Percentiles rank a stretch among this genome's conserved stretches.
These are phyloP conservation scores for Lithohypha guttulata DNA, from an alignment of 2,329 filamentous ascomycete genomes.

Conservation along the genomic window DNA sequence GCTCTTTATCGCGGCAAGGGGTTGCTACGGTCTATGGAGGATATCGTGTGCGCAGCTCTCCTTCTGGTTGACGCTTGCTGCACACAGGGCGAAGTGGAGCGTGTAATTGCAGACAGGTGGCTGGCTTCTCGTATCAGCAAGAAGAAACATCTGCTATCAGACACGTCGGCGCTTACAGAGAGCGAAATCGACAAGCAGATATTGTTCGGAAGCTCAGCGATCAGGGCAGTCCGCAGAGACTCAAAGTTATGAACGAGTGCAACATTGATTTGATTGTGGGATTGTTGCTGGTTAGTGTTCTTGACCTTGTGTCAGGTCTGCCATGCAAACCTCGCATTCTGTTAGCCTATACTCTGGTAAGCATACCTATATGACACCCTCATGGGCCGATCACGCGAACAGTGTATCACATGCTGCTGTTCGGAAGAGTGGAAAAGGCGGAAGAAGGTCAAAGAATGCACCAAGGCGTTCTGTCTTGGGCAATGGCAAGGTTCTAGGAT, in stretches of 20 bases:
- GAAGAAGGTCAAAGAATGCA: too few relatives aligned
- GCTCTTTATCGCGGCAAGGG: slow-evolving; percentile 7
- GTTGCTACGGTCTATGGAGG: slow-evolving; percentile 8
- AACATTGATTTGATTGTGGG: too few relatives aligned
- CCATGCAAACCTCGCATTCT: too few relatives aligned
- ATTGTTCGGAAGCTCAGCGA: not conserved
- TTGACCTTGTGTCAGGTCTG: too few relatives aligned
- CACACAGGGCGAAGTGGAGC: slow-evolving; percentile 25
- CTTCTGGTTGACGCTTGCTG: slow-evolving; percentile 30
- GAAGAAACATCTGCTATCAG: not conserved
- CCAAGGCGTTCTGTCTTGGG: too few relatives aligned
- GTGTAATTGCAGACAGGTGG: slow-evolving; percentile 30
- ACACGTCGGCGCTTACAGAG: not conserved
- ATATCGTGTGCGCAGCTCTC: slow-evolving; percentile 25
- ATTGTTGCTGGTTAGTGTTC: too few relatives aligned
- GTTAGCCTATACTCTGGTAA: too few relatives aligned
- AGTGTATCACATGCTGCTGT: too few relatives aligned
- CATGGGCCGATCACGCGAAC: too few relatives aligned
- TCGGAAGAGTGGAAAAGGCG: too few relatives aligned
- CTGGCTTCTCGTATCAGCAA: slow-evolving; percentile 9
- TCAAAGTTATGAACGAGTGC: not conserved
- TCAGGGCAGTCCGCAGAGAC: not conserved
- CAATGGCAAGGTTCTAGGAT: too few relatives aligned
- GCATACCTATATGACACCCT: too few relatives aligned
- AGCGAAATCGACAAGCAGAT: slow-evolving; percentile 1